Conservation (phyloP, 352 stramenopile species). For the Phytopythium ostracodes region DNA sequence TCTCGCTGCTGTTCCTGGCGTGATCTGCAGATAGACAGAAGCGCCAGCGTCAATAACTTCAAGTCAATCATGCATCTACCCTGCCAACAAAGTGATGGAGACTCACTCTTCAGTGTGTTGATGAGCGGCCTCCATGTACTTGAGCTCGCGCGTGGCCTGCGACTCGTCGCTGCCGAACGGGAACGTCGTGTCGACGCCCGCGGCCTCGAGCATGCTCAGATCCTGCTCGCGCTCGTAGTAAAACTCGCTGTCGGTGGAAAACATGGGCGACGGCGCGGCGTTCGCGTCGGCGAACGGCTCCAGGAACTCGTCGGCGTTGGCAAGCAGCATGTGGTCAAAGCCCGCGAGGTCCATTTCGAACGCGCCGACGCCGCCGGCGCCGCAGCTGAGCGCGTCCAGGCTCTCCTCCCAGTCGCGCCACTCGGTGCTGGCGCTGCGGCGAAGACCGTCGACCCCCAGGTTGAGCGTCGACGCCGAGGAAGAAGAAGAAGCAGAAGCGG, state of each 20-base stretch:
- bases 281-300: constrained; percentile 33
- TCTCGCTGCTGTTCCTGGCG: constrained; percentile 11
- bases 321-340: constrained; percentile 59
- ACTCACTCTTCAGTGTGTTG: too few relatives aligned
- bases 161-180: constrained; percentile 29
- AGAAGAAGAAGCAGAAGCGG: background rate
- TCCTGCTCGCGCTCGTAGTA: constrained; percentile 29
- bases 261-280: constrained; percentile 26
- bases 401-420: constrained; percentile 38
- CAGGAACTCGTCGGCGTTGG: constrained; percentile 56
- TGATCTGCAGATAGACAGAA: background rate
- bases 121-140: background rate
- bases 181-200: constrained; percentile 30
- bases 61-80: too few relatives aligned
- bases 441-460: constrained; percentile 8
- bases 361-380: constrained; percentile 9
- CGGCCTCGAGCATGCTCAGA: constrained; percentile 16
- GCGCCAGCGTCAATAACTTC: too few relatives aligned
- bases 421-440: constrained; percentile 28
- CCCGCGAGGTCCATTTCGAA: constrained; percentile 55
- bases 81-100: too few relatives aligned
- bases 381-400: constrained; percentile 24
- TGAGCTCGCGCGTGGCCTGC: constrained; percentile 25
- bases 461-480: constrained; percentile 4
- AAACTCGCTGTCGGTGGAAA: constrained; percentile 14